Evolutionary conservation across 495 filamentous ascomycete species (phyloP), one percentile per base, ranked within the genome.

Genomic region (Daldinia concentrica): DNA sequence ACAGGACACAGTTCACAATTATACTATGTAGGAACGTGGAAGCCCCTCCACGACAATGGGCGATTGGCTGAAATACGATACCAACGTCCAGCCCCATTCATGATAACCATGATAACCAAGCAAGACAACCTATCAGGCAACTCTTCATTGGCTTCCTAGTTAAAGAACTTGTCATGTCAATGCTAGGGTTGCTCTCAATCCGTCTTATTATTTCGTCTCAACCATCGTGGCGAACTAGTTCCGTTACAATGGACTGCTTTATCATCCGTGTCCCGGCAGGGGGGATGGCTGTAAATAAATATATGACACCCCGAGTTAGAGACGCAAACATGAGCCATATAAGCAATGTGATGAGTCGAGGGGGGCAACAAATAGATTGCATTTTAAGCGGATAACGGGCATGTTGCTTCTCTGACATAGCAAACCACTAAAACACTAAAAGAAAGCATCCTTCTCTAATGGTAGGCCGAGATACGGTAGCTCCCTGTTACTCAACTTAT

Each of bases 31-130:
- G 12, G 14, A n/a, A 54, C 29, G 54, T 32, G 30, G 30, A 36
- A 30, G 29, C 54, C 54, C 54, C 54, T 57, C 54, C n/a, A 34
- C 4, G 7, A 37, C 54, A 57, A 54, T 30, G 50, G 27, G 50
- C 82, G 80, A 79, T 83, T 83, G 82, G 82, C 80, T 74, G 57
- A 58, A 74, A 82, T 83, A 83, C 80, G 81, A 78, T 26, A 43
- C 54, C n/a, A 37, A 7, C 37, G 22, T 62, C 66, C 68, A 59
- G 68, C 69, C 72, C 69, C 67, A 68, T 72, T 69, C 59, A 65
- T 69, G 65, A 68, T 69, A 73, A 54, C 59, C 64, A 68, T 68
- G 64, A 68, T 73, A 73, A 59, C 60, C 64, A 68, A 69, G 62
- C 55, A 67, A 68, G 29, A 67, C 61, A 12, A 61, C 65, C 72